Conservation (phyloP, 805 yeast species). For the Wickerhamomyces rabaulensis region DNA sequence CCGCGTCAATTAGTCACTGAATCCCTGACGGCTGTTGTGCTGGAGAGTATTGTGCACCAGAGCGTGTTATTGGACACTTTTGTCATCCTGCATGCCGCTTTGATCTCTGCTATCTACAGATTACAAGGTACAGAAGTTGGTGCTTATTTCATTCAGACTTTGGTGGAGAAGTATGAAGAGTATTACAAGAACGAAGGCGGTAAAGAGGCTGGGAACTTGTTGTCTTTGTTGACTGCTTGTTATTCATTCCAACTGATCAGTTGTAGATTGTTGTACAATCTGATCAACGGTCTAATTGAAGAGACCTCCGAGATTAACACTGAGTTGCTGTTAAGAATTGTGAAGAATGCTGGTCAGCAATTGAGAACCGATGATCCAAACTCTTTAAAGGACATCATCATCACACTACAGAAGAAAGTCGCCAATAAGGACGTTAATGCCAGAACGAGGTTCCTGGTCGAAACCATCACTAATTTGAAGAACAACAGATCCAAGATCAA, state of each 20-base stretch:
- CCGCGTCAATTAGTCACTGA: conserved; percentile 81
- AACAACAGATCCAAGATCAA: conserved; percentile 69
- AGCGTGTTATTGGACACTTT: conserved; percentile 73
- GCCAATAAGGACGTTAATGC: conserved; percentile 39
- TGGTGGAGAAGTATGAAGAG: conserved; percentile 65
- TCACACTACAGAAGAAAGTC: conserved; percentile 40
- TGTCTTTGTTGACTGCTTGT: conserved; percentile 70
- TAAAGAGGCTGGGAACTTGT: conserved; percentile 58
- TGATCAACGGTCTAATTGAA: conserved; percentile 49
- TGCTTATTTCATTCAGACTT: conserved; percentile 73
- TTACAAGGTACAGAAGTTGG: conserved; percentile 86
- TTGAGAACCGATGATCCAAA: conserved; percentile 87
- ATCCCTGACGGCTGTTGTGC: conserved; percentile 53
- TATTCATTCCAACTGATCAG: conserved; percentile 76
- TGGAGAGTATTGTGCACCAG: conserved; percentile 60
- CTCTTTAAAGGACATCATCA: conserved; percentile 74
- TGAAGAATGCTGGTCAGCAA: conserved; percentile 75
- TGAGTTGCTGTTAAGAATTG: conserved; percentile 66
- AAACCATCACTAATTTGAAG: conserved; percentile 78
- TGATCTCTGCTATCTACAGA: conserved; percentile 69
- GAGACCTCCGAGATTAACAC: conserved; percentile 67
- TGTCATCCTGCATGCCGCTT: conserved; percentile 72
- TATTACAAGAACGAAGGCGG: conserved; percentile 33
- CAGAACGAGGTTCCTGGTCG: conserved; percentile 78
- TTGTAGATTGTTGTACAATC: conserved; percentile 70